Conservation (phyloP, 2,329 filamentous ascomycete species). For the Chalaropsis thielavioides region DNA sequence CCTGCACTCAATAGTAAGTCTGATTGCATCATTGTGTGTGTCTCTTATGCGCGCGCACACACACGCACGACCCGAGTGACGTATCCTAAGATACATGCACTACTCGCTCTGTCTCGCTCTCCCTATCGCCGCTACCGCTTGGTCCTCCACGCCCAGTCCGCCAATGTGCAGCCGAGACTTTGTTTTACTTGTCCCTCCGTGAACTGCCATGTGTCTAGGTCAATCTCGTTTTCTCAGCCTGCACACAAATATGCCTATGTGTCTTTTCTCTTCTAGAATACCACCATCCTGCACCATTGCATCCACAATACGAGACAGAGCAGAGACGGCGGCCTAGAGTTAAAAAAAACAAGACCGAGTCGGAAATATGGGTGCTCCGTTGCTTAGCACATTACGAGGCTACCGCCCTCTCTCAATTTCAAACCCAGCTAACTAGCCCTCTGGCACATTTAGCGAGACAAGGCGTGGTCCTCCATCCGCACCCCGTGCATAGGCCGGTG, state of each 20-base stretch:
- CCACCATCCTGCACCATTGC: background rate
- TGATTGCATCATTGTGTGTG: background rate
- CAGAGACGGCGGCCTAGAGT: background rate
- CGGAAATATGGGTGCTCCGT: no score
- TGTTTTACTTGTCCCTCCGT: background rate
- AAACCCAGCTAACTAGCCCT: background rate
- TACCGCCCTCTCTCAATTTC: background rate
- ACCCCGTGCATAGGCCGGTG: conserved; percentile 36
- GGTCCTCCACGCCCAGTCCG: background rate
- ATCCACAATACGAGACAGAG: background rate
- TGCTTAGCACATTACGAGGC: no score
- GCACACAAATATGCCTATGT: background rate
- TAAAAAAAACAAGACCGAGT: no score
- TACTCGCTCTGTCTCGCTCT: background rate
- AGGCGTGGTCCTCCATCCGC: conserved; percentile 32
- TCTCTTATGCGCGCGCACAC: background rate
- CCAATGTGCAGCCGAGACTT: background rate
- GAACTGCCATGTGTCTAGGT: background rate
- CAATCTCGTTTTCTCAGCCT: background rate
- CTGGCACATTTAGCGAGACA: conserved; percentile 28
- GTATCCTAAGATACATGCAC: background rate
- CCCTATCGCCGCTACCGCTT: background rate
- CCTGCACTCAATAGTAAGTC: conserved; percentile 18
- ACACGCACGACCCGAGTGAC: background rate
- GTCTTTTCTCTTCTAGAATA: background rate